Base-by-base conservation (phyloP, 345 rosid genomes). In the Anastatica hierochuntica region DNA sequence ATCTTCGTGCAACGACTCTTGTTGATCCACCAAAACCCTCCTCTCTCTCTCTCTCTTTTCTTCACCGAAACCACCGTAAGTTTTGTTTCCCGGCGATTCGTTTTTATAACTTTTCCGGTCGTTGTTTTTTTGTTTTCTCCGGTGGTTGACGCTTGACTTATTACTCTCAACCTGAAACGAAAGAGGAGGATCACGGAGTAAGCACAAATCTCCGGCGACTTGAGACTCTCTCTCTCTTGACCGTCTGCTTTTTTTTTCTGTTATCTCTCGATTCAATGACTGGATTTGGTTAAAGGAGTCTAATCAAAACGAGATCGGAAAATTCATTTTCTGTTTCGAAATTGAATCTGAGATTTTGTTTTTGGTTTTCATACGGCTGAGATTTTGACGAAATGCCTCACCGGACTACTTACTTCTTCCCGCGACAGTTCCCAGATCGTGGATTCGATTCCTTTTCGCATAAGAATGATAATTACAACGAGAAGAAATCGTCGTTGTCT, bases 381-480 rank as follows among this genome's bases (percentile, higher is more conserved):
- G 44, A n/a, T 5, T 47, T 14, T 1, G 17, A 26, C 47, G 60
- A 69, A 54, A 90, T 90, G 96, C 98, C 98, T 73, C 98, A 90
- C 69, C 74, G 98, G 50, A 75, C 96, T 1, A 90, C 98, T 59
- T 90, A 90, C 83, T 77, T 90, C 81, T 90, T 90, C 76, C 96
- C 95, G n/a, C 76, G 97, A 76, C 97, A 86, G 67, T 84, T 90
- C 53, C 94, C 87, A 12, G 95, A 86, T 64, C 83, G 72, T n/a
- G 83, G 80, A 20, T 73, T 77, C 66, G 90, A 77, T 68, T 67
- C 82, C 9, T 53, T 53, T 15, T 68, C 80, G 20, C 10, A 68
- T 3, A 74, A 76, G 49, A 63, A 63, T 34, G 76, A 76, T 38
- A 73, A 76, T 68, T 85, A 6, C 27, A 6, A 75, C 64, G 94